phyloP scores from a whole-genome alignment of 371 early-diverging fungal genomes.

The Entomophthora muscae region DNA sequence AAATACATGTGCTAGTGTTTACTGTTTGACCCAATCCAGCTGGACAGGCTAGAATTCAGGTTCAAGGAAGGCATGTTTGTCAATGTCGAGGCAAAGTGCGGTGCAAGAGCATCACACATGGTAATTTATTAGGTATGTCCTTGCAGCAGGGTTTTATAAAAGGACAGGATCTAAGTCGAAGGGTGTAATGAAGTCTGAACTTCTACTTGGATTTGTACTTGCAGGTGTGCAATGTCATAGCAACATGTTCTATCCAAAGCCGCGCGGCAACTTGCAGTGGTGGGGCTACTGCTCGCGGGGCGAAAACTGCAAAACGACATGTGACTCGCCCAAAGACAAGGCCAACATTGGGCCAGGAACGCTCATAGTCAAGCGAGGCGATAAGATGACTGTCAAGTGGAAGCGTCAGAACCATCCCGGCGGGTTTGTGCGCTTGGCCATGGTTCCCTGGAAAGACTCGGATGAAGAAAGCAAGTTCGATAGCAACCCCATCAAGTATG shows the following conservation, averaged over 20 bases:
- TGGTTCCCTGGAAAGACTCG: slow-evolving; percentile 29
- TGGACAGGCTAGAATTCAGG: too few species aligned
- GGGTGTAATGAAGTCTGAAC: too few species aligned
- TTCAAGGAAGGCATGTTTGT: too few species aligned
- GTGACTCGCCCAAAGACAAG: not conserved
- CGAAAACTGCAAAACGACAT: not conserved
- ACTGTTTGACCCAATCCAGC: too few species aligned
- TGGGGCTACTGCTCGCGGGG: slow-evolving; percentile 8
- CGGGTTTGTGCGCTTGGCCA: slow-evolving; percentile 34
- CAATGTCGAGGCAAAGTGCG: too few species aligned
- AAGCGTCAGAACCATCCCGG: slow-evolving; percentile 36
- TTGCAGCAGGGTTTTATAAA: too few species aligned
- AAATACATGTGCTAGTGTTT: too few species aligned
- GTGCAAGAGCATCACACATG: too few species aligned
- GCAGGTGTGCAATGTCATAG: too few species aligned
- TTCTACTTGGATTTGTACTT: too few species aligned
- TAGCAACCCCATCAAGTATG: slow-evolving; percentile 23
- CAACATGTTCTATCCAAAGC: slow-evolving; percentile 1
- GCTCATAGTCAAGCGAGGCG: slow-evolving; percentile 15
- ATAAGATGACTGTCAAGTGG: slow-evolving; percentile 27
- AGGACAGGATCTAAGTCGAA: too few species aligned
- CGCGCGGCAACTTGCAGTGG: slow-evolving; percentile 3
- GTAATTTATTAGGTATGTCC: too few species aligned
- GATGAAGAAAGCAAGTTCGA: slow-evolving; percentile 30
- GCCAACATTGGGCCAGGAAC: not conserved